phyloP scores from a whole-genome alignment of 116 monocot genomes.

The Phalaenopsis hybrid region DNA sequence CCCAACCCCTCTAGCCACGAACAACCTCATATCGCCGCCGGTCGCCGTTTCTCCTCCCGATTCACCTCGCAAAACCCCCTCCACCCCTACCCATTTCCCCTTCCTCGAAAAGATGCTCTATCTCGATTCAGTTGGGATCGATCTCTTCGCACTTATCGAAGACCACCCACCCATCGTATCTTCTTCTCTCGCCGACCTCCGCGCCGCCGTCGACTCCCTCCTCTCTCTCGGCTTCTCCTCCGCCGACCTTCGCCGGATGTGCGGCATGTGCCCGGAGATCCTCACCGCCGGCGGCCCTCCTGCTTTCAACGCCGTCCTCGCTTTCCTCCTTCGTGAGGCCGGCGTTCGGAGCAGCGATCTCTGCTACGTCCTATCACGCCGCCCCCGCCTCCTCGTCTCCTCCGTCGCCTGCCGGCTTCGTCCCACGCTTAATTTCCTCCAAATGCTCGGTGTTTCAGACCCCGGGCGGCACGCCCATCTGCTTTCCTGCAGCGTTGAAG shows the following conservation, averaged over 20 bases:
- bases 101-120: slow-evolving; percentile 56
- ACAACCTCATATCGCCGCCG: slow-evolving; percentile 6
- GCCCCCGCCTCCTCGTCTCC: slow-evolving; percentile 73
- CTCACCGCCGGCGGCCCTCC: slow-evolving; percentile 24
- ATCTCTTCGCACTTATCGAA: slow-evolving; percentile 31
- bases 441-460: slow-evolving; percentile 44
- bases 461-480: slow-evolving; percentile 40
- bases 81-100: not conserved
- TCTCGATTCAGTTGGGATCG: slow-evolving; percentile 57
- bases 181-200: slow-evolving; percentile 30
- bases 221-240: slow-evolving; percentile 40
- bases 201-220: slow-evolving; percentile 47
- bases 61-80: slow-evolving; percentile 9
- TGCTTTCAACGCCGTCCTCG: slow-evolving; percentile 33
- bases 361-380: slow-evolving; percentile 50
- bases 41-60: slow-evolving; percentile 8
- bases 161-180: slow-evolving; percentile 43
- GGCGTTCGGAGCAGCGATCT: slow-evolving; percentile 42
- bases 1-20: slow-evolving; percentile 1
- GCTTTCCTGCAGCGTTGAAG: slow-evolving; percentile 79
- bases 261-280: slow-evolving; percentile 75
- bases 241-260: slow-evolving; percentile 51
- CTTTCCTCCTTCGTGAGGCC: slow-evolving; percentile 74
- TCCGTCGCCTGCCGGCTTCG: slow-evolving; percentile 58
- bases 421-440: slow-evolving; percentile 86